Evolutionary conservation across 106 monocot genomes (phyloP), one percentile per base, ranked within the genome.

Genomic region (Ottelia alismoides): DNA sequence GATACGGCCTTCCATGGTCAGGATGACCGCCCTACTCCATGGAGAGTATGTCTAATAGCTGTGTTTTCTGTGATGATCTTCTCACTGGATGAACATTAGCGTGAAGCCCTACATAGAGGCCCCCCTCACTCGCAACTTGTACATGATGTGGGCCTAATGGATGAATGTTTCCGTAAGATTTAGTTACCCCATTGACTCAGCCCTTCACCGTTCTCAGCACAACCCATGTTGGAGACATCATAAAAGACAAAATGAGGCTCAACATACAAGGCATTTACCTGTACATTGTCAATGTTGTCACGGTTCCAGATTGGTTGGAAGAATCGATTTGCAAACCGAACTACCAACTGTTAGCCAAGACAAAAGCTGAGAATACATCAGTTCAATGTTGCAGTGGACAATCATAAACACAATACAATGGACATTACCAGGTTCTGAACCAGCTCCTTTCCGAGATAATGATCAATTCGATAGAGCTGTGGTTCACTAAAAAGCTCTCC

Each of bases 231-330:
- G 10, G 16, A 16, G 6, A 16, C 40, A 43, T 43, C 6, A 43
- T 7, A 6, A 43, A 43, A 27, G 35, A 22, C 31, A 57, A 12
- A 4, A 31, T 31, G n/a, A 26, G 46, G n/a, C 43, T 11, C 58
- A 17, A 18, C 22, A n/a, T n/a, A n/a, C n/a, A 46, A 2, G 20
- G 20, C 16, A 19, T n/a, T 47, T 23, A 88, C 96, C 85, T 96
- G 96, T 69, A 96, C 71, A 53, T 89, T 96, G 51, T 49, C 76
- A 67, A 96, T 89, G 65, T 96, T 96, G 61, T 96, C 96, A 62
- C 89, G 88, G 56, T 96, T 96, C 96, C 96, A 96, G 26, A 96
- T 78, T 43, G 96, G 96, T 49, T 89, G 29, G 58, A 96, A 96
- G 30, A 96, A 77, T 53, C 96, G 96, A 65, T 96, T 96, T 23